These are phyloP conservation scores for Peronospora farinosa DNA, from an alignment of 352 stramenopile genomes.

Conservation along the genomic window DNA sequence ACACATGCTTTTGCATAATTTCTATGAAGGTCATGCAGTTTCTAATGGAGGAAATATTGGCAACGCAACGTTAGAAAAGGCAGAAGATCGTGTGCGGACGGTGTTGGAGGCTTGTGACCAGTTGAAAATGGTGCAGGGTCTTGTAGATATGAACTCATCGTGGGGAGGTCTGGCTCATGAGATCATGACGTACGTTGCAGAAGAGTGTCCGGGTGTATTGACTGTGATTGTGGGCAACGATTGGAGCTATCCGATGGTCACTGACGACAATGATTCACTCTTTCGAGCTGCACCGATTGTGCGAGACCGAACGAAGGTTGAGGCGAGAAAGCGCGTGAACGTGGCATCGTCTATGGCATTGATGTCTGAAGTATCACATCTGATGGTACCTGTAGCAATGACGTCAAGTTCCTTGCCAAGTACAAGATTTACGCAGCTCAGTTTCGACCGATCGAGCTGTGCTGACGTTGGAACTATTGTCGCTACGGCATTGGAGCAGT, in stretches of 20 bases:
- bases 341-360: constrained; percentile 53
- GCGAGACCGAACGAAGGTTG: constrained; percentile 53
- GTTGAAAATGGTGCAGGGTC: constrained; percentile 50
- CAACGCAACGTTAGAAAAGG: constrained; percentile 45
- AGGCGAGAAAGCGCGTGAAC: constrained; percentile 55
- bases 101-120: constrained; percentile 66
- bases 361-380: constrained; percentile 46
- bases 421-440: constrained; percentile 28
- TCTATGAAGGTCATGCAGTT: constrained; percentile 54
- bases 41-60: constrained; percentile 50
- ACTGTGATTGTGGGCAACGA: constrained; percentile 61
- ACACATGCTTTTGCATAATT: constrained; percentile 76
- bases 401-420: constrained; percentile 20
- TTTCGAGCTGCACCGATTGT: constrained; percentile 32
- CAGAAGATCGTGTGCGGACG: constrained; percentile 53
- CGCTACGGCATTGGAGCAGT: constrained; percentile 50
- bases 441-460: constrained; percentile 27
- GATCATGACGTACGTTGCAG: constrained; percentile 58
- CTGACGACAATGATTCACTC: constrained; percentile 37
- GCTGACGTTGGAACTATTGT: constrained; percentile 28
- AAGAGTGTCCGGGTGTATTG: constrained; percentile 62
- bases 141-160: constrained; percentile 78
- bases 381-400: constrained; percentile 60
- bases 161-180: constrained; percentile 72
- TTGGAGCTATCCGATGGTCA: constrained; percentile 57